These are phyloP conservation scores for Hibiscus tridactylites DNA, from an alignment of 345 rosid species.

Conservation along the genomic window DNA sequence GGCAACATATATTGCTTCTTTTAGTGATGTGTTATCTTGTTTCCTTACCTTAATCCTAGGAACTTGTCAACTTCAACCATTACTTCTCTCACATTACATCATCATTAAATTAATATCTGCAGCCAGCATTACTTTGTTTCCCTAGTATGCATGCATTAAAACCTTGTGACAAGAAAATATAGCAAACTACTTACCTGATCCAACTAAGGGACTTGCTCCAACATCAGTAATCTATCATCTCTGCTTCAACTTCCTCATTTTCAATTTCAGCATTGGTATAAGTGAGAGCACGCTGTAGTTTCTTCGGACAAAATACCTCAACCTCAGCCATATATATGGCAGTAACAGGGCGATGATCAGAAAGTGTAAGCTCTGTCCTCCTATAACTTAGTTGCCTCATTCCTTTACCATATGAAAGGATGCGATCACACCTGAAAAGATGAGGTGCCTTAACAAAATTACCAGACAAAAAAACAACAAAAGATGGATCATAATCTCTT, in stretches of 20 bases:
- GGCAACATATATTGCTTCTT: not conserved
- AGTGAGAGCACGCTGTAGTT: conserved; percentile 80
- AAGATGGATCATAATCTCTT: not conserved
- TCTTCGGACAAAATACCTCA: conserved; percentile 66
- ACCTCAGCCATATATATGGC: conserved; percentile 76
- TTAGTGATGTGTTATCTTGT: not conserved
- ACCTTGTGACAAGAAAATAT: not conserved
- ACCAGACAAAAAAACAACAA: not conserved
- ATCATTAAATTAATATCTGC: not conserved
- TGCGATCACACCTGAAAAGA: conserved; percentile 73
- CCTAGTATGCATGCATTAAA: not conserved
- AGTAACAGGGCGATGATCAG: conserved; percentile 94
- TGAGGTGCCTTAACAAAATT: not conserved
- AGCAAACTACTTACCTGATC: conserved; percentile 26
- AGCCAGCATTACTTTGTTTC: not conserved
- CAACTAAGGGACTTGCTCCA: conserved; percentile 23
- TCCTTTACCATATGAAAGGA: conserved; percentile 78
- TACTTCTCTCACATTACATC: not conserved
- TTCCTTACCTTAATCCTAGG: not conserved
- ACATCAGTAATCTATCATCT: conserved; percentile 20
- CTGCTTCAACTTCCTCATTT: conserved; percentile 28
- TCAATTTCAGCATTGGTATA: conserved; percentile 81
- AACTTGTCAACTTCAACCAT: not conserved
- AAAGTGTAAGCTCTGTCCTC: conserved; percentile 60
- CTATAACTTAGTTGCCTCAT: conserved; percentile 65